Conservation (phyloP, 192 early-diverging fungal species). For the Linnemannia elongata region DNA sequence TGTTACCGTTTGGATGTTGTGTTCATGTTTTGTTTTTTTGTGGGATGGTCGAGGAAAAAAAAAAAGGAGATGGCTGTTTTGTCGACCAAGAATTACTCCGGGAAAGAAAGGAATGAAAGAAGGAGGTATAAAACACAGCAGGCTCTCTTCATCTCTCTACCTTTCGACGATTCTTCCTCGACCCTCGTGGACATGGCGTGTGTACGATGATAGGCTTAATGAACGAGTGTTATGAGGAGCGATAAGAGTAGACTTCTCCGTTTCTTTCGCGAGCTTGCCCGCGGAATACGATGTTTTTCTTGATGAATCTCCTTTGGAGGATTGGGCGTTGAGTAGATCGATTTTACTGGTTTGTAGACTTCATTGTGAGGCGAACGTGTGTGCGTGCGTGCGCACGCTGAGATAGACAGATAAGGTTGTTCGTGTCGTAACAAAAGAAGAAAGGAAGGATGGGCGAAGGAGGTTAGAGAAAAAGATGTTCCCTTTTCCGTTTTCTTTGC, state of each 20-base stretch:
- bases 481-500: background rate
- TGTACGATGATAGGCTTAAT: background rate
- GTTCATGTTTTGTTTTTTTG: background rate
- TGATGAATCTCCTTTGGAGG: background rate
- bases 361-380: background rate
- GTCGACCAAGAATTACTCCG: background rate
- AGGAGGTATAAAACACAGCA: background rate
- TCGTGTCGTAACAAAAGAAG: background rate
- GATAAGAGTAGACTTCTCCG: background rate
- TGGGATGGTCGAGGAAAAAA: background rate
- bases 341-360: background rate
- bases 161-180: background rate
- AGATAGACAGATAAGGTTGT: background rate
- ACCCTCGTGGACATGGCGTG: background rate
- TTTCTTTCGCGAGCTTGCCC: background rate
- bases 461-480: background rate
- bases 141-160: background rate
- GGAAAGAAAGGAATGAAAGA: background rate
- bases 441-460: background rate
- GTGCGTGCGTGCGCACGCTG: background rate
- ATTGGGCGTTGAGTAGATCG: background rate
- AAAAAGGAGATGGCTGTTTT: background rate
- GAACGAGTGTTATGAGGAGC: too few relatives aligned
- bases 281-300: background rate
- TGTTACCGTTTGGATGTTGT: too few relatives aligned